phyloP scores from a whole-genome alignment of 2,329 filamentous ascomycete genomes.

The Fusarium sp. region DNA sequence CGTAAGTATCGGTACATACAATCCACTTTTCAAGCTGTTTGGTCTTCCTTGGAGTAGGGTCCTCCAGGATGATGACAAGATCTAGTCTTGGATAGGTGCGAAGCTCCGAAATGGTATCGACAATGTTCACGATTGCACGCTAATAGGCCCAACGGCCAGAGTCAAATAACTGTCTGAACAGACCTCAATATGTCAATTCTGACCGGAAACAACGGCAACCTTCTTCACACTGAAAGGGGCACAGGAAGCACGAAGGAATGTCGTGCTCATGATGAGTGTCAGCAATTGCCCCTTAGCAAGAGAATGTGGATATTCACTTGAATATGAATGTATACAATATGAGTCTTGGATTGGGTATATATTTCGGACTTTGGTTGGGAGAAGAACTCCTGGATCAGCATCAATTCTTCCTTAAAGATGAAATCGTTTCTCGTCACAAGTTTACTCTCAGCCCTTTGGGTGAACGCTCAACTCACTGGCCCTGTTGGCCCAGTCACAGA shows the following conservation, averaged over 20 bases:
- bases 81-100: slow-evolving; percentile 2
- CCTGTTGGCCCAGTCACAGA: background rate
- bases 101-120: background rate
- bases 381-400: rapidly evolving
- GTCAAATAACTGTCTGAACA: rapidly evolving
- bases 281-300: background rate
- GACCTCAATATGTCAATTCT: rapidly evolving
- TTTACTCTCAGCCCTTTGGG: background rate
- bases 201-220: background rate
- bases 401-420: background rate
- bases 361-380: background rate
- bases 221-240: rapidly evolving
- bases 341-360: background rate
- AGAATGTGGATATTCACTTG: background rate
- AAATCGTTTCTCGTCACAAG: background rate
- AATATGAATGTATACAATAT: background rate
- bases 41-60: background rate
- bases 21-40: rapidly evolving
- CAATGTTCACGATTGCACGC: background rate
- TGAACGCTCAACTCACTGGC: background rate
- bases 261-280: background rate
- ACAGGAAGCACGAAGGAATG: background rate
- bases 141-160: background rate
- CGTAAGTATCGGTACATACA: background rate
- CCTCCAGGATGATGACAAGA: background rate